phyloP scores from a whole-genome alignment of 306 rosid genomes.

The Luffa aegyptiaca region DNA sequence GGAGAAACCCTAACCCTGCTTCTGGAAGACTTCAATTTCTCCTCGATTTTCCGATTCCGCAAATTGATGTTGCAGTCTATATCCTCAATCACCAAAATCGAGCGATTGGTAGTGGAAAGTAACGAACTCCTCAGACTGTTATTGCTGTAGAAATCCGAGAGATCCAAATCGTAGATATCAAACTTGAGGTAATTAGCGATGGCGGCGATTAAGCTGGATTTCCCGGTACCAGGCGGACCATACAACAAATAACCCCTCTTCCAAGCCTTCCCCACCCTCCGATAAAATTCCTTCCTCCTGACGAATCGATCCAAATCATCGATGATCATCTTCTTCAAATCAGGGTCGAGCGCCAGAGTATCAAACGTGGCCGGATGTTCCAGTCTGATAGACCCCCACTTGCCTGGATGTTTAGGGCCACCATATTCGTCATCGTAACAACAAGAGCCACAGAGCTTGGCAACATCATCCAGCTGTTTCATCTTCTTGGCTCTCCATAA shows the following conservation, averaged over 20 bases:
- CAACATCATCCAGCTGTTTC: not conserved
- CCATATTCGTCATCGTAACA: not conserved
- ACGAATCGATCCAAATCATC: slow-evolving; percentile 3
- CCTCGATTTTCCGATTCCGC: not conserved
- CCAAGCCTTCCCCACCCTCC: not conserved
- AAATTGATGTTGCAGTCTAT: not conserved
- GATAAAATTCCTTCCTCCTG: not conserved
- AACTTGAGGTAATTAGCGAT: slow-evolving; percentile 10
- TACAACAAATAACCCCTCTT: not conserved
- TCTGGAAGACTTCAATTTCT: not conserved
- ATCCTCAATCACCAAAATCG: not conserved
- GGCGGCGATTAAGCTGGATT: not conserved
- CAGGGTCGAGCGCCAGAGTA: not conserved
- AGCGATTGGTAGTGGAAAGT: not conserved
- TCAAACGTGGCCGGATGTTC: slow-evolving; percentile 1
- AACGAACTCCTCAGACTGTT: not conserved
- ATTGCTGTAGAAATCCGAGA: not conserved
- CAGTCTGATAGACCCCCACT: not conserved
- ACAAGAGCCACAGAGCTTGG: not conserved
- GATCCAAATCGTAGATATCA: slow-evolving; percentile 3
- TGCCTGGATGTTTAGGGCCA: not conserved
- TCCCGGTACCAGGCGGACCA: slow-evolving; percentile 2
- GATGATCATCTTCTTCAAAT: not conserved
- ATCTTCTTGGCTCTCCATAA: not conserved
- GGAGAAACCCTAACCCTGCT: not conserved